A percentile compares a stretch with the other conserved stretches of the same genome.
Conservation (phyloP, 1,284 basidiomycete genomes). For the Tilletiopsis washingtonensis region DNA sequence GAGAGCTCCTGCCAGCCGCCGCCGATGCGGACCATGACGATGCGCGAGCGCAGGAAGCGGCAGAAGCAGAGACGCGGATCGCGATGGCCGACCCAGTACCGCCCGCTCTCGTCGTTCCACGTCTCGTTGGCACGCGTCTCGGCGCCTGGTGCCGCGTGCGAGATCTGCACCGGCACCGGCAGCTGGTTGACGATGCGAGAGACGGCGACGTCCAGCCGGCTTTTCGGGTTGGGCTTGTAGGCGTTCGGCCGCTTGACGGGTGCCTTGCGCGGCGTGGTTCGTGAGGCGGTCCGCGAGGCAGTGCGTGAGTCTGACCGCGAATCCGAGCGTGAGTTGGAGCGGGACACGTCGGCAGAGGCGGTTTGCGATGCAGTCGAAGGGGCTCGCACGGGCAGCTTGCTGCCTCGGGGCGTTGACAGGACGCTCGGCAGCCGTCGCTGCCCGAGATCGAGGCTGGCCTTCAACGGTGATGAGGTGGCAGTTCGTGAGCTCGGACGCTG, state of each 20-base stretch:
- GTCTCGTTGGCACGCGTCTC: background rate
- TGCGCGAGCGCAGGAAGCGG: constrained; percentile 37
- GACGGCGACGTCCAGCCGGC: constrained; percentile 82
- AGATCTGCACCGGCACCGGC: constrained; percentile 53
- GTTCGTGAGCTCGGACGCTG: no score
- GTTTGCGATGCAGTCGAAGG: background rate
- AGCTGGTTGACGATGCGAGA: constrained; percentile 81
- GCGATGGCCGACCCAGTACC: constrained; percentile 41
- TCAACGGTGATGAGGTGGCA: no score
- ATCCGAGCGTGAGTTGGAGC: background rate
- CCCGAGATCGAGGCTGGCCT: no score
- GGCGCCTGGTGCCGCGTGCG: constrained; percentile 3
- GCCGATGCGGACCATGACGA: constrained; percentile 45
- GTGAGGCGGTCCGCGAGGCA: no score
- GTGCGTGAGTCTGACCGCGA: no score
- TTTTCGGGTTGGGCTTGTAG: constrained; percentile 77
- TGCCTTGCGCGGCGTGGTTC: no score
- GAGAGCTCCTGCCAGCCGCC: constrained; percentile 47
- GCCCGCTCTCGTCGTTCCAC: constrained; percentile 21
- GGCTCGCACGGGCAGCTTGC: background rate
- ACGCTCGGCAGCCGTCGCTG: background rate
- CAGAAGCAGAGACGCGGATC: constrained; percentile 41
- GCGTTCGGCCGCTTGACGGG: constrained; percentile 33
- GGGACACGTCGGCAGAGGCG: background rate
- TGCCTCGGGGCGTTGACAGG: background rate